A percentile compares a stretch with the other conserved stretches of the same genome.
Evolutionary conservation across 2,329 filamentous ascomycete genomes (phyloP).

Genomic region (Fusarium sp.): DNA sequence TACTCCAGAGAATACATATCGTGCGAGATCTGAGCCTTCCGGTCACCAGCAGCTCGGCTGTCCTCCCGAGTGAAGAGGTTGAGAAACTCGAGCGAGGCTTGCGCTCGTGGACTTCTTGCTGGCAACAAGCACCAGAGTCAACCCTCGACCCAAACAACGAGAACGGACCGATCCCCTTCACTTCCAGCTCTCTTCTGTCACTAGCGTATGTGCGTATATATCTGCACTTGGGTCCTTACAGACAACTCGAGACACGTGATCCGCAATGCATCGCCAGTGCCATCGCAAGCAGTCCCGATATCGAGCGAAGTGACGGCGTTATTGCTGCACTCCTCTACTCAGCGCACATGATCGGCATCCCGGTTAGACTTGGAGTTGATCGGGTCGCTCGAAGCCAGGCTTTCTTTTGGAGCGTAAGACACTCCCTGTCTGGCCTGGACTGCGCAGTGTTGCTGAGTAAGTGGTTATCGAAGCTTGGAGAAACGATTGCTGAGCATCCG

Average conservation of each 20-base stretch:
- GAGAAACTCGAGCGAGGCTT: slow-evolving; percentile 51
- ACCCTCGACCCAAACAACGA: slow-evolving; percentile 54
- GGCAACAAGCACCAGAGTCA: slow-evolving; percentile 53
- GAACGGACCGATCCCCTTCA: slow-evolving; percentile 55
- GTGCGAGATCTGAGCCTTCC: slow-evolving; percentile 52
- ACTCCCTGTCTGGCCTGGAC: slow-evolving; percentile 64
- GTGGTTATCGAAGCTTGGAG: slow-evolving; percentile 42
- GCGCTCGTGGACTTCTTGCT: slow-evolving; percentile 52
- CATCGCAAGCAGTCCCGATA: slow-evolving; percentile 50
- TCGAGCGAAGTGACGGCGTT: slow-evolving; percentile 60
- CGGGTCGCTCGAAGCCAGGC: slow-evolving; percentile 65
- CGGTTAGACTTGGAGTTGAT: slow-evolving; percentile 64
- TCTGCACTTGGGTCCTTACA: slow-evolving; percentile 56
- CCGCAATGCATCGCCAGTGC: slow-evolving; percentile 53
- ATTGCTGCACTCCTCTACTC: slow-evolving; percentile 63
- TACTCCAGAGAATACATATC: slow-evolving; percentile 53
- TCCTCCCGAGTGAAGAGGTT: slow-evolving; percentile 49
- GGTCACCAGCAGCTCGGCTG: slow-evolving; percentile 46
- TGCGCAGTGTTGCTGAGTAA: slow-evolving; percentile 65
- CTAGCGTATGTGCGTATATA: slow-evolving; percentile 58
- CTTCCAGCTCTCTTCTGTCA: slow-evolving; percentile 54
- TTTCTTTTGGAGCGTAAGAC: slow-evolving; percentile 67
- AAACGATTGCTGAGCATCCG: background rate
- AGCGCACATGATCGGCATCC: slow-evolving; percentile 65
- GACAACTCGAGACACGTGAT: slow-evolving; percentile 57